Base-by-base conservation (phyloP, 192 early-diverging fungal species). In the Mortierella hygrophila region DNA sequence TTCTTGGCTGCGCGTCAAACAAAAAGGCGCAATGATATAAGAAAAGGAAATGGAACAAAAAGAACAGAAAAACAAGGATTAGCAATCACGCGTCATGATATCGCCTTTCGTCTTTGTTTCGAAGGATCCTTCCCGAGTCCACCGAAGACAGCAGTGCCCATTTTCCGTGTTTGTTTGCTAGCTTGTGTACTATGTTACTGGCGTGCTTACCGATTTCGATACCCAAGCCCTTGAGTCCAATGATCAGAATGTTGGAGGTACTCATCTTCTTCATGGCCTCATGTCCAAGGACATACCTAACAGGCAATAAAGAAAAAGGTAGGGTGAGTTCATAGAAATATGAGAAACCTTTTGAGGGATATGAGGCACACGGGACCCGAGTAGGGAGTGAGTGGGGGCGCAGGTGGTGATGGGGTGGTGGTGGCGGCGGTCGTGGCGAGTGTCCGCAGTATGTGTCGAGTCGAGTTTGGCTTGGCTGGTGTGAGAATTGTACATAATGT, bases 191-290 rank as follows among this genome's bases (percentile, higher is more conserved):
- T 23, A 6, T 40, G 38, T 40, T 40, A 40, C 4, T 40, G 38
- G 38, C 38, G 38, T 73, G 82, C 78, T 63, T 91, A 97, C 97
- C 99, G 74, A 99, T 97, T 91, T 99, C 99, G 47, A 97, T 95
- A 71, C 99, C 99, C 77, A 99, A 94, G 72, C 98, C 99, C 87
- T 97, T 97, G 35, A 99, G 88, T 9, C 99, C 99, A 72, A 99
- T 92, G 71, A 99, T 95, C 70, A 99, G 93, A 52, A 99, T 97
- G 90, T 99, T 97, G 60, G 98, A 97, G 73, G 89, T 89, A 87
- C 96, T 93, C 99, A 99, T 99, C 91, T 98, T 97, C 83, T 96
- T 94, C 99, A 99, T 99, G 77, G 99, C 98, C 76, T 96, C 97
- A 90, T 94, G 96, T 75, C 94, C 99, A 89, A 96, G 93, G 29